Percentiles rank a stretch among this genome's conserved stretches.
Conservation (phyloP, 768 basidiomycete species). For the Dioszegia hungarica region DNA sequence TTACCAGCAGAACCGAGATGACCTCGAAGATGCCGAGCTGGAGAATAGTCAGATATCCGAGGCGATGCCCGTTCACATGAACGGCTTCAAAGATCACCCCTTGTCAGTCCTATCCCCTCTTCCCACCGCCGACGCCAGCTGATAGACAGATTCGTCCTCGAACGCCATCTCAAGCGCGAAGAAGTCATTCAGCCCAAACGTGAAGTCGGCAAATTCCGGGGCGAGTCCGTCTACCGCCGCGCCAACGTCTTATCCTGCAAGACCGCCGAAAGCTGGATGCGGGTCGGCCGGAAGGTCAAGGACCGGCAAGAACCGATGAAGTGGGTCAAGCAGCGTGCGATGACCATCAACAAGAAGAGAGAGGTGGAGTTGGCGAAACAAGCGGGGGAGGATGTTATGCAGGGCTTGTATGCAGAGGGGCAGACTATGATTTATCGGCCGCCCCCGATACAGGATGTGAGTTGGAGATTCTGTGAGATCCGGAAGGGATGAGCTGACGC, state of each 20-base stretch:
- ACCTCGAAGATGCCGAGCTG: constrained; percentile 86
- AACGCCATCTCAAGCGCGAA: constrained; percentile 79
- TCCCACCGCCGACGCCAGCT: not conserved
- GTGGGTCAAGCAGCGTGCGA: constrained; percentile 75
- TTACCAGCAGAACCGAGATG: constrained; percentile 80
- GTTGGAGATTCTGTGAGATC: constrained; percentile 30
- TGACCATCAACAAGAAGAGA: constrained; percentile 70
- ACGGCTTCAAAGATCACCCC: constrained; percentile 94
- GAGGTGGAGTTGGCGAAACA: constrained; percentile 62
- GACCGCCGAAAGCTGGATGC: constrained; percentile 91
- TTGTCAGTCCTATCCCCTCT: constrained; percentile 54
- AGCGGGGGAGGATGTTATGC: constrained; percentile 63
- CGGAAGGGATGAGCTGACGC: not conserved
- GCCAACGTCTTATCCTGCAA: constrained; percentile 78
- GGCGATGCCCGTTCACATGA: constrained; percentile 85
- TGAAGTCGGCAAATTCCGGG: constrained; percentile 84
- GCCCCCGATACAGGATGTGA: constrained; percentile 74
- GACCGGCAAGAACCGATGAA: constrained; percentile 80
- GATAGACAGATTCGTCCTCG: constrained; percentile 65
- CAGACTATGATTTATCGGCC: constrained; percentile 82
- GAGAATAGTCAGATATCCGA: constrained; percentile 70
- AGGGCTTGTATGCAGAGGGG: constrained; percentile 74
- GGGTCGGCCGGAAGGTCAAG: constrained; percentile 68
- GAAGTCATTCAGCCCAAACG: constrained; percentile 72
- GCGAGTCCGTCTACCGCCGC: constrained; percentile 85